Conservation (phyloP, 176 grass and related monocot genomes). For the Microstegium vimineum region DNA sequence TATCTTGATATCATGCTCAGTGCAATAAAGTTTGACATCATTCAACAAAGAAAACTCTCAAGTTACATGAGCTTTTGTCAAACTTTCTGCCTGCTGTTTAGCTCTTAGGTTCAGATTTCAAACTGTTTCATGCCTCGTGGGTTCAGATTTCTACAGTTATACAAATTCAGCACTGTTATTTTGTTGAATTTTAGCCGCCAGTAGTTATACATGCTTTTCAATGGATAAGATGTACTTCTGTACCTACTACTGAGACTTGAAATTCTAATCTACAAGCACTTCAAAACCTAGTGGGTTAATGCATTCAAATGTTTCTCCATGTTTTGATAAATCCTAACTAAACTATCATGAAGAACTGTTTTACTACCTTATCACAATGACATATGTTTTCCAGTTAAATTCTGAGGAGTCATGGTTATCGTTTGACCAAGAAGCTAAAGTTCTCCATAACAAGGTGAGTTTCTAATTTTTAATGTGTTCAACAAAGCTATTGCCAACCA, state of each 20-base stretch:
- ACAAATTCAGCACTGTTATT: not conserved
- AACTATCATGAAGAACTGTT: not conserved
- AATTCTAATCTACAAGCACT: not conserved
- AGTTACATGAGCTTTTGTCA: constrained; percentile 22
- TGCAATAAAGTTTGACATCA: not conserved
- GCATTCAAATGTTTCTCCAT: not conserved
- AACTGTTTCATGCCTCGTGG: not conserved
- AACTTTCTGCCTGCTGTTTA: not conserved
- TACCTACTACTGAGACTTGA: not conserved
- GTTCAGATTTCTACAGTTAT: not conserved
- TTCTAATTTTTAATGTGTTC: constrained; percentile 19
- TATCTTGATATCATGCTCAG: not conserved
- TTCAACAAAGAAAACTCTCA: not conserved
- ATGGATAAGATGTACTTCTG: not conserved
- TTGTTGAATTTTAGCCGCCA: not conserved
- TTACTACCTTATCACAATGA: constrained; percentile 3
- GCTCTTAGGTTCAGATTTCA: no score
- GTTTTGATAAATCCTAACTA: not conserved
- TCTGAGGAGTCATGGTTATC: constrained; percentile 80
- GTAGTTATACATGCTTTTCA: not conserved
- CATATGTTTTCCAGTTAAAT: constrained; percentile 56
- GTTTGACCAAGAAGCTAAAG: constrained; percentile 76
- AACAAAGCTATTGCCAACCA: constrained; percentile 47
- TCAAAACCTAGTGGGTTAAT: not conserved
- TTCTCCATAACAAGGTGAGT: constrained; percentile 89